Evolutionary conservation across 2,329 filamentous ascomycete genomes (phyloP).

Genomic region (Diaporthe batatas): DNA sequence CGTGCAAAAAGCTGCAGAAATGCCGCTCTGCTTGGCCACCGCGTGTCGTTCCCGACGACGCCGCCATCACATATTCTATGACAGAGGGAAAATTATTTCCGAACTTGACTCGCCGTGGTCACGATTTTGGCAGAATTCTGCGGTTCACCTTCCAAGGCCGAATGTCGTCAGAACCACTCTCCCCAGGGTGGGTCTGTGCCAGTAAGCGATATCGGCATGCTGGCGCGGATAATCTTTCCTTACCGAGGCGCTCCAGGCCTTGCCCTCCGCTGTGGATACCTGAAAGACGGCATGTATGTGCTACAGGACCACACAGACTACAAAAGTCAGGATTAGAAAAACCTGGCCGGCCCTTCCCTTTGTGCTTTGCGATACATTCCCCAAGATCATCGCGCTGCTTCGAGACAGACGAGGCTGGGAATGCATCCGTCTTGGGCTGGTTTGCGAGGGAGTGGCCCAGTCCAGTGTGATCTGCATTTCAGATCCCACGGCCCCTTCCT

Average conservation of each 20-base stretch:
- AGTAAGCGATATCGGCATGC: constrained; percentile 38
- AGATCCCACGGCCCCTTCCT: constrained; percentile 22
- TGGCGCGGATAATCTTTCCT: constrained; percentile 23
- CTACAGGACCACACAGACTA: background rate
- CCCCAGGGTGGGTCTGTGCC: constrained; percentile 29
- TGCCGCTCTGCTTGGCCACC: background rate
- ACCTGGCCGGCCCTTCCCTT: constrained; percentile 4
- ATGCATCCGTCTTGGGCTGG: constrained; percentile 28
- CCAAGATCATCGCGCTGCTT: constrained; percentile 21
- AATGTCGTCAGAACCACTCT: background rate
- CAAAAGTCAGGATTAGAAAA: background rate
- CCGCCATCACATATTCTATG: background rate
- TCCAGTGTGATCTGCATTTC: constrained; percentile 33
- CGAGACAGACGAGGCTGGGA: constrained; percentile 32
- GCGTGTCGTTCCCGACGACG: background rate
- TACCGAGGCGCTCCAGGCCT: constrained; percentile 17
- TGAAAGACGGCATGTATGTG: background rate
- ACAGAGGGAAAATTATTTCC: background rate
- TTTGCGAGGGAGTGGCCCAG: constrained; percentile 30
- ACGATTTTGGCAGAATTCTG: constrained; percentile 5
- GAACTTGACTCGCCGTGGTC: constrained; percentile 25
- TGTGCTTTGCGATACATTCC: constrained; percentile 10
- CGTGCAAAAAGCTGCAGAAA: background rate
- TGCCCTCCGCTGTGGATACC: constrained; percentile 10
- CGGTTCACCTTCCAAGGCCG: constrained; percentile 5